Conservation (phyloP, 2,329 filamentous ascomycete genomes). For the Pseudopithomyces chartarum region DNA sequence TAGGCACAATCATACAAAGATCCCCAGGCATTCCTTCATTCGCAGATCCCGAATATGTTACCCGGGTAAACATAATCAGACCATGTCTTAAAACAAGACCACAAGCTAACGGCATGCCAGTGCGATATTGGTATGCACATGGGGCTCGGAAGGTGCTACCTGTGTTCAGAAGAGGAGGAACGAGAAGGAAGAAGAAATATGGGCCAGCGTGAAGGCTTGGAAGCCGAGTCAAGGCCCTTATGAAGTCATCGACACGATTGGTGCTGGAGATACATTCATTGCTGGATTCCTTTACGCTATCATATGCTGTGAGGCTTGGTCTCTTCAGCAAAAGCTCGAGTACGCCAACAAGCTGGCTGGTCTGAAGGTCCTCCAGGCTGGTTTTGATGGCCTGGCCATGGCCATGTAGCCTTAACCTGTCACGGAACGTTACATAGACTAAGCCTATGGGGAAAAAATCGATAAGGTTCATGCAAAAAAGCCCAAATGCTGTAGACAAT, state of each 20-base stretch:
- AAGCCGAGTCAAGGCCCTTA: conserved; percentile 25
- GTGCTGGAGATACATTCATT: conserved; percentile 77
- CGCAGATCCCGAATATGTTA: conserved; percentile 24
- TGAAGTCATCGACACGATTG: conserved; percentile 65
- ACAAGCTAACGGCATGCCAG: conserved; percentile 28
- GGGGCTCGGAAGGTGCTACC: conserved; percentile 61
- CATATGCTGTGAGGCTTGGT: conserved; percentile 59
- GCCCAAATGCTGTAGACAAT: no score
- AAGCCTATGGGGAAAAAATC: no score
- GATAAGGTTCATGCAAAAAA: no score
- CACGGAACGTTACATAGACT: no score
- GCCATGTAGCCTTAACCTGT: not conserved
- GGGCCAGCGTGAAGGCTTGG: conserved; percentile 25
- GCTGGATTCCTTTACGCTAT: conserved; percentile 71
- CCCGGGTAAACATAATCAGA: conserved; percentile 52
- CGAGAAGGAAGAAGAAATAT: not conserved
- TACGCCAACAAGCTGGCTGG: conserved; percentile 72
- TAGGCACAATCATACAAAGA: conserved; percentile 1
- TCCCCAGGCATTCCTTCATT: conserved; percentile 39
- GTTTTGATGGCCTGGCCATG: conserved; percentile 53
- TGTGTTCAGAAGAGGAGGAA: conserved; percentile 47
- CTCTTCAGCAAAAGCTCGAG: conserved; percentile 53
- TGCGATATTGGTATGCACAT: conserved; percentile 61
- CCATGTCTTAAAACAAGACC: not conserved
- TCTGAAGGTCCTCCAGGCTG: conserved; percentile 69